These are phyloP conservation scores for Schoenoplectus tabernaemontani DNA, from an alignment of 202 grass and related monocot species.

Conservation along the genomic window DNA sequence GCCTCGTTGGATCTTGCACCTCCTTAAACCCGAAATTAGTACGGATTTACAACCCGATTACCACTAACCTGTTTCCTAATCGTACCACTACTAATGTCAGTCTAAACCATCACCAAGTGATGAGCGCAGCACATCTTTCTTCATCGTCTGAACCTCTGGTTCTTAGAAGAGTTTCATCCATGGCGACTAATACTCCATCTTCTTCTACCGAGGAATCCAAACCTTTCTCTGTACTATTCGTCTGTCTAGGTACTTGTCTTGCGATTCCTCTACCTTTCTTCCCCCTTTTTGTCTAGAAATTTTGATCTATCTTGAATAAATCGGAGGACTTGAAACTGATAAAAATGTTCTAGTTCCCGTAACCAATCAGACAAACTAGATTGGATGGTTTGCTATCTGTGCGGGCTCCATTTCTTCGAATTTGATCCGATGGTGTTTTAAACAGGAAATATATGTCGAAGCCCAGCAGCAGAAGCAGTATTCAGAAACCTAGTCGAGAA, in stretches of 20 bases:
- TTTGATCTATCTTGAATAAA: neutral
- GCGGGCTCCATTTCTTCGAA: neutral
- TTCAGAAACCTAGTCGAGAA: constrained; percentile 63
- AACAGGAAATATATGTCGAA: constrained; percentile 90
- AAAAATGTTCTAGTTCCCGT: neutral
- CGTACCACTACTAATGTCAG: neutral
- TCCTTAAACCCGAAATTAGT: constrained; percentile 1
- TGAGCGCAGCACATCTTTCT: neutral
- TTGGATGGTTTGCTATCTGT: neutral
- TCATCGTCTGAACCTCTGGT: neutral
- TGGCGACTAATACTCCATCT: constrained; percentile 22
- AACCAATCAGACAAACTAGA: neutral
- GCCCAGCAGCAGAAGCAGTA: constrained; percentile 88
- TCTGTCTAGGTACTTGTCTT: constrained; percentile 57
- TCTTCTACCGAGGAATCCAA: constrained; percentile 22
- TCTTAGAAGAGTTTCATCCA: constrained; percentile 17
- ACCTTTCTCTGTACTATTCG: constrained; percentile 85
- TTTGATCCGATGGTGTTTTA: constrained; percentile 16
- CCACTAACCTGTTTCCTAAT: constrained; percentile 15
- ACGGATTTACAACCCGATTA: constrained; percentile 1
- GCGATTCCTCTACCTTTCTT: neutral
- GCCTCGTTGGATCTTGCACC: neutral
- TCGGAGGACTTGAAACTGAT: neutral
- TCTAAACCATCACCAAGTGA: neutral
- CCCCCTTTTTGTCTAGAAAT: neutral